A percentile compares a stretch with the other conserved stretches of the same genome.
Evolutionary conservation across 2,329 filamentous ascomycete genomes (phyloP).

Genomic region (Cucurbitaria berberidis): DNA sequence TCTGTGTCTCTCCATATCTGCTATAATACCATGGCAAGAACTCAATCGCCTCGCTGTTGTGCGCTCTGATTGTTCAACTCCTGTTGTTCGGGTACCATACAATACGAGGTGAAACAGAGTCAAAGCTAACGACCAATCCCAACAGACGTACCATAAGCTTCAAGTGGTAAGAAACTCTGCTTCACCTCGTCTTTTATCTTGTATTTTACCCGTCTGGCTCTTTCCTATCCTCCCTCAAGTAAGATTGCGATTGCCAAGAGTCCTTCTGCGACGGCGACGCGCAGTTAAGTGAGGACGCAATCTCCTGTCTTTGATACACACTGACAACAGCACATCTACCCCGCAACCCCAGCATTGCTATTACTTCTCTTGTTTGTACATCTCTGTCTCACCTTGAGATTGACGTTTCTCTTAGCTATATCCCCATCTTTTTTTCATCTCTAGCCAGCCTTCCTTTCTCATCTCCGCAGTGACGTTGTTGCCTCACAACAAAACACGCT

Average conservation of each 20-base stretch:
- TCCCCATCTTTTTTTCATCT: slow-evolving; percentile 20
- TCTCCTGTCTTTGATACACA: neutral
- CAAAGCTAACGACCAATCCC: slow-evolving; percentile 33
- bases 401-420: slow-evolving; percentile 8
- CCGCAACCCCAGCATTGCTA: slow-evolving; percentile 13
- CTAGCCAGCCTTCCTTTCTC: slow-evolving; percentile 9
- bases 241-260: slow-evolving; percentile 18
- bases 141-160: slow-evolving; percentile 71
- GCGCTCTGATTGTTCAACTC: neutral
- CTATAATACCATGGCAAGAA: neutral
- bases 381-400: slow-evolving; percentile 21
- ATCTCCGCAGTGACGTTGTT: slow-evolving; percentile 20
- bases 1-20: neutral
- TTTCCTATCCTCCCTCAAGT: slow-evolving; percentile 12
- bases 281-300: no score
- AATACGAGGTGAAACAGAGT: slow-evolving; percentile 29
- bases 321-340: slow-evolving; percentile 3
- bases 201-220: slow-evolving; percentile 14
- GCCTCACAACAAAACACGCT: slow-evolving; percentile 11
- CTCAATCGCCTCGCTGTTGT: neutral
- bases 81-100: slow-evolving; percentile 3
- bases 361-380: slow-evolving; percentile 25
- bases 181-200: slow-evolving; percentile 29
- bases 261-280: slow-evolving; percentile 11
- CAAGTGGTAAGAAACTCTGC: slow-evolving; percentile 69